Evolutionary conservation across 2,329 filamentous ascomycete genomes (phyloP).

Genomic region (Golovinomyces cichoracearum): DNA sequence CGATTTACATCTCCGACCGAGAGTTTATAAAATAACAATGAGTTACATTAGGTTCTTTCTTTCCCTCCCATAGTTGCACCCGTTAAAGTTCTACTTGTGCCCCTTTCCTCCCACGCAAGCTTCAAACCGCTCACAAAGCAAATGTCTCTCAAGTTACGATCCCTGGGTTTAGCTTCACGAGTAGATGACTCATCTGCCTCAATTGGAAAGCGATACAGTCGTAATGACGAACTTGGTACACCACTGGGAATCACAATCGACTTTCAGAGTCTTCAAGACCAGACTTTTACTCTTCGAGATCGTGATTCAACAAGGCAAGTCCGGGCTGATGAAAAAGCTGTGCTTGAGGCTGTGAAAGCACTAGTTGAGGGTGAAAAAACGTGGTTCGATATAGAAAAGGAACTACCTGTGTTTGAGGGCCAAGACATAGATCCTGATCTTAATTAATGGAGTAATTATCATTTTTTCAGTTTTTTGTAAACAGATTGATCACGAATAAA

Average conservation of each 20-base stretch:
- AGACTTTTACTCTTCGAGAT: conserved; percentile 65
- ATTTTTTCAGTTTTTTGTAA: no score
- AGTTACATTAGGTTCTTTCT: conserved; percentile 32
- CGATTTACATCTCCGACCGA: not conserved
- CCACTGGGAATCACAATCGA: conserved; percentile 84
- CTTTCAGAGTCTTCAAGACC: conserved; percentile 80
- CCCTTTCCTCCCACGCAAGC: conserved; percentile 53
- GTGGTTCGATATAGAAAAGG: conserved; percentile 43
- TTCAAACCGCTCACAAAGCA: conserved; percentile 55
- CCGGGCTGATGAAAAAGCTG: conserved; percentile 53
- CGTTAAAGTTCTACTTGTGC: conserved; percentile 80
- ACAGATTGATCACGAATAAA: no score
- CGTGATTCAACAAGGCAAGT: conserved; percentile 81
- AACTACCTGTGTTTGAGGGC: conserved; percentile 62
- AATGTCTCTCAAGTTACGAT: conserved; percentile 51
- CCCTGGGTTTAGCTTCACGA: conserved; percentile 52
- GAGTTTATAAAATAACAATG: conserved; percentile 2
- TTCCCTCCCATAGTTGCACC: conserved; percentile 63
- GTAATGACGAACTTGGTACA: conserved; percentile 89
- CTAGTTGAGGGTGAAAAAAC: conserved; percentile 26
- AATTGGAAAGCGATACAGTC: conserved; percentile 82
- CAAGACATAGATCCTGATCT: conserved; percentile 27
- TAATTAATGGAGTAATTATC: no score
- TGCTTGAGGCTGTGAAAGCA: conserved; percentile 40
- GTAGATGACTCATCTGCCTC: conserved; percentile 75